Base-by-base conservation (phyloP, 805 yeast species). In the Starmerella powellii region DNA sequence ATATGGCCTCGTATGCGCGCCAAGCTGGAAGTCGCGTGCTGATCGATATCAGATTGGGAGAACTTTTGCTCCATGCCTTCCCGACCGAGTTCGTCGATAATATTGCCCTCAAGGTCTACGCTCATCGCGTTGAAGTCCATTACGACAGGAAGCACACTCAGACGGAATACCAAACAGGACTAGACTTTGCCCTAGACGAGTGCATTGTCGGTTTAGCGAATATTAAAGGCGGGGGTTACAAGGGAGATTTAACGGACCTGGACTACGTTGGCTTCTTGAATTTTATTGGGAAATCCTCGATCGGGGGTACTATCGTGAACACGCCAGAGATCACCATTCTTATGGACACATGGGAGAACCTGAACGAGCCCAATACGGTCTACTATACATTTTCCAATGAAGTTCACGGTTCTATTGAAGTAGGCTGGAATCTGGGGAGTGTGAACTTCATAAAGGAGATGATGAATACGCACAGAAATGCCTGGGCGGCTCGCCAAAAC, bases 381-480 rank as follows among this genome's bases (percentile, higher is more conserved):
- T 79, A 80, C 52, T 85, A 78, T 55, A 64, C 70, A 1, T 91
- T 73, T 59, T 69, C 68, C 35, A 76, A 91, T 38, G 66, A 76
- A 2, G 85, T 91, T 64, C 94, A 84, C 8, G 96, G 95, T 21
- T 76, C 84, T 13, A 91, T 91, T 31, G 94, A 85, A 46, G 77
- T 91, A 1, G 72, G 84, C 37, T 91, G 98, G 98, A 91, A 91
- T 57, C 63, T 91, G 23, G 96, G 97, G 0, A 79, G 94, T 0
- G 78, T 91, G 16, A 83, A 81, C 54, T 85, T 85, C 49, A 84
- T 91, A 27, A 68, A 94, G 28, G 95, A 85, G 54, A 86, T 91
- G 94, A 81, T 87, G 78, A 72, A 85, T 12, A 73, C 86, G 2
- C 95, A 91, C 63, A 34, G 41, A 20, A 47, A 48, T 2, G 57